A percentile compares a stretch with the other conserved stretches of the same genome.
Evolutionary conservation across 495 filamentous ascomycete genomes (phyloP).

Genomic region (Schizothecium vesticola): DNA sequence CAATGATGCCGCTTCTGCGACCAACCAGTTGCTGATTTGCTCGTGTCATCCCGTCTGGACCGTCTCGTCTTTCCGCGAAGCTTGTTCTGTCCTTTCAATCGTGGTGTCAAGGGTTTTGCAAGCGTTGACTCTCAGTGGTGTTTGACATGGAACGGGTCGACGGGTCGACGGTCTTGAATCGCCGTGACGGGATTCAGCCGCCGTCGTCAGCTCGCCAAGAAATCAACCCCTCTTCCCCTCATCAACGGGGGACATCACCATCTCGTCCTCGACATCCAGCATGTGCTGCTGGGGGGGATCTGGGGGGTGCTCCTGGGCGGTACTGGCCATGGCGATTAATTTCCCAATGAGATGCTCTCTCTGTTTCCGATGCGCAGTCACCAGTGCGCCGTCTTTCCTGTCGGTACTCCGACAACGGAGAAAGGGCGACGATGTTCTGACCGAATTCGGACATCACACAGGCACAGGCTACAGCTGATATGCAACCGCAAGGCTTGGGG

Average conservation of each 20-base stretch:
- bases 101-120: not conserved
- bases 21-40: not conserved
- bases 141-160: not conserved
- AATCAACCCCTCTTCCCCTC: not conserved
- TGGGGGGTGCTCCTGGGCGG: not conserved
- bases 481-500: not conserved
- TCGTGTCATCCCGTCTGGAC: not conserved
- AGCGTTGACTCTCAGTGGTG: not conserved
- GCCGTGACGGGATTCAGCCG: not conserved
- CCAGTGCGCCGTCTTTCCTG: not conserved
- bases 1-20: not conserved
- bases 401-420: slow-evolving; percentile 5
- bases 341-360: not conserved
- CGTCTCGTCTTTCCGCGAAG: not conserved
- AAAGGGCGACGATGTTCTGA: not conserved
- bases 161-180: not conserved
- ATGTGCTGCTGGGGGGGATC: not conserved
- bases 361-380: not conserved
- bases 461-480: not conserved
- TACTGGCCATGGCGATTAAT: not conserved
- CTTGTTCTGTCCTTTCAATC: not conserved
- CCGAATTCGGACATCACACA: not conserved
- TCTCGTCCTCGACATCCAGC: not conserved
- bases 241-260: not conserved
- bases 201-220: not conserved